A percentile compares a stretch with the other conserved stretches of the same genome.
phyloP scores from a whole-genome alignment of 2,329 filamentous ascomycete genomes.

The Cryphonectria carpinicola region DNA sequence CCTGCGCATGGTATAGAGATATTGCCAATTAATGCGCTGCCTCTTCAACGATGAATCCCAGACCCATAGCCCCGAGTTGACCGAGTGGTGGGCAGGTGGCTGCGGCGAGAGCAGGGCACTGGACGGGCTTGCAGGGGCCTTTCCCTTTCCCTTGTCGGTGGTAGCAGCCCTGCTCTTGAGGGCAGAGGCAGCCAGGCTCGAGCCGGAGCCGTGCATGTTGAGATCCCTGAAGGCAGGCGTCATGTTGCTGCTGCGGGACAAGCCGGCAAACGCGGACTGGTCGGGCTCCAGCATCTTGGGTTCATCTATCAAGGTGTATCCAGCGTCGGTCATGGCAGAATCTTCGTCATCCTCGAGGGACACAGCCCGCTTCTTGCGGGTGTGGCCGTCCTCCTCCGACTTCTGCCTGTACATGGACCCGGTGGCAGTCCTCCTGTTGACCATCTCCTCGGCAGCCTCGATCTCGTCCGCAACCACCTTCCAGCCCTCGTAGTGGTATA shows the following conservation, averaged over 20 bases:
- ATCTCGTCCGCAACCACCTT: constrained; percentile 70
- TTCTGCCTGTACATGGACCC: constrained; percentile 47
- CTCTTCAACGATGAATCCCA: constrained; percentile 53
- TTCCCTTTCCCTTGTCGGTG: constrained; percentile 42
- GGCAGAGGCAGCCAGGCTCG: constrained; percentile 33
- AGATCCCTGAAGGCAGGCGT: constrained; percentile 37
- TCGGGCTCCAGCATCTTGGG: constrained; percentile 31
- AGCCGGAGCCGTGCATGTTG: constrained; percentile 42
- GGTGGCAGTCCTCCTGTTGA: constrained; percentile 49
- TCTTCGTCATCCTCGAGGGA: constrained; percentile 53
- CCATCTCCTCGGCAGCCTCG: constrained; percentile 64
- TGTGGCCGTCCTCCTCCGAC: constrained; percentile 54
- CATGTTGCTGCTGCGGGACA: constrained; percentile 29
- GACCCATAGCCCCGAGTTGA: constrained; percentile 52
- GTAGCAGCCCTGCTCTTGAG: constrained; percentile 37
- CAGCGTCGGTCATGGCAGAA: constrained; percentile 44
- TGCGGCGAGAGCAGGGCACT: constrained; percentile 13
- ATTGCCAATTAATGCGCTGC: constrained; percentile 85
- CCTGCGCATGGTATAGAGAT: constrained; percentile 86
- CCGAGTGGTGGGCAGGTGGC: neutral
- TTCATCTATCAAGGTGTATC: constrained; percentile 34
- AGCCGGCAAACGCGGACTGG: constrained; percentile 34
- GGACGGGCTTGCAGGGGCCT: constrained; percentile 27
- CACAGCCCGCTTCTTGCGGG: constrained; percentile 59
- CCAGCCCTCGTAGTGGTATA: constrained; percentile 89